Conservation (phyloP, 495 filamentous ascomycete genomes). For the Acidomyces sp. region DNA sequence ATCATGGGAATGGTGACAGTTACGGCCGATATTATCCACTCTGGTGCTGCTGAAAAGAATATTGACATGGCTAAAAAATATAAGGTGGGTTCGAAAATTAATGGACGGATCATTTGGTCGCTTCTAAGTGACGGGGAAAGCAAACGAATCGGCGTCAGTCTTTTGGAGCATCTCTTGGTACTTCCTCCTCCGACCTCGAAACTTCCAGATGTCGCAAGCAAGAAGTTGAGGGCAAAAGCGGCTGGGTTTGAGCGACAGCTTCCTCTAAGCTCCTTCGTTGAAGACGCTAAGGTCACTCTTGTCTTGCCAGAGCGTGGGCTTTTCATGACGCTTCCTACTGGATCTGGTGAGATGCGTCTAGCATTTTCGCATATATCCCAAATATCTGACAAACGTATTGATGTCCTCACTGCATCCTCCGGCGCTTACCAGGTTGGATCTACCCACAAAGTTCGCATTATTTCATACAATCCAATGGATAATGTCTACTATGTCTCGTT, state of each 20-base stretch:
- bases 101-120: constrained; percentile 72
- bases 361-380: constrained; percentile 91
- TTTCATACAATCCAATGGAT: constrained; percentile 78
- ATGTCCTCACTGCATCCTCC: constrained; percentile 56
- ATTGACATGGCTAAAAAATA: constrained; percentile 58
- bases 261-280: constrained; percentile 60
- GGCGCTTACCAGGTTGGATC: constrained; percentile 68
- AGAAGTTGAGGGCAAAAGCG: constrained; percentile 16
- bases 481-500: constrained; percentile 76
- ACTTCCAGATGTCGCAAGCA: constrained; percentile 12
- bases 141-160: constrained; percentile 71
- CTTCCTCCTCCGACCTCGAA: constrained; percentile 36
- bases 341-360: constrained; percentile 23
- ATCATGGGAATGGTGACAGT: constrained; percentile 84
- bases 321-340: constrained; percentile 65
- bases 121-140: constrained; percentile 62
- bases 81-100: constrained; percentile 68
- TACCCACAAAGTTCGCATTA: constrained; percentile 62
- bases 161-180: constrained; percentile 68
- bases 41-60: constrained; percentile 51
- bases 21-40: constrained; percentile 81
- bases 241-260: constrained; percentile 35
- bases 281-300: constrained; percentile 60
- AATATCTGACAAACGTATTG: constrained; percentile 74
- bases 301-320: constrained; percentile 67